A percentile compares a stretch with the other conserved stretches of the same genome.
Conservation (phyloP, 2,329 filamentous ascomycete species). For the Samsoniella hepiali region DNA sequence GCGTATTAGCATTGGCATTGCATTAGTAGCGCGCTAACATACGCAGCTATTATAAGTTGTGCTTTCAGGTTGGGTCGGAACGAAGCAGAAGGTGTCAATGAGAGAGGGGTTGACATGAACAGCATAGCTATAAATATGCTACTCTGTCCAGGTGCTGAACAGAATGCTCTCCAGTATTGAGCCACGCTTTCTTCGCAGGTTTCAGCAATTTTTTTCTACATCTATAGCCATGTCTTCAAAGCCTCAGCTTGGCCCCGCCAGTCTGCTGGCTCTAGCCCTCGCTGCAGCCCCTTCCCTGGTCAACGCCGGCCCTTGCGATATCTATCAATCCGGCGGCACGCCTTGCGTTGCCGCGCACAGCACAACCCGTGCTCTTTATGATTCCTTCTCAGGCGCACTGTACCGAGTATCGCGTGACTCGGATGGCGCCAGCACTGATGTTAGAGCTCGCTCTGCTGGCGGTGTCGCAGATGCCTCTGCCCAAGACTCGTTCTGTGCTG, state of each 20-base stretch:
- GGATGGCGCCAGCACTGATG: conserved; percentile 41
- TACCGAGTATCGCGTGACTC: conserved; percentile 59
- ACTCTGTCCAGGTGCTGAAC: background rate
- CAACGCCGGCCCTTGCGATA: conserved; percentile 55
- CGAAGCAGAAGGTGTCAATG: background rate
- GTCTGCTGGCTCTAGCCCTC: conserved; percentile 2
- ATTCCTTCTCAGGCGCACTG: conserved; percentile 47
- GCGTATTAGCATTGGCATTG: background rate
- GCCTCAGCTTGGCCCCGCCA: background rate
- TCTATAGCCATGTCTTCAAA: background rate
- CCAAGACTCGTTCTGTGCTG: conserved; percentile 59
- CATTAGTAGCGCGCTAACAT: background rate
- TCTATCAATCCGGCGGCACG: conserved; percentile 55
- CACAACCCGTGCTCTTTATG: conserved; percentile 61
- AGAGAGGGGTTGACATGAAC: background rate
- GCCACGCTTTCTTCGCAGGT: fast-evolving
- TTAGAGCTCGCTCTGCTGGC: conserved; percentile 52
- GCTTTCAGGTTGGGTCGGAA: background rate
- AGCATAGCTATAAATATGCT: background rate
- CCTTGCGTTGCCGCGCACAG: conserved; percentile 61
- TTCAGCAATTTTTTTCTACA: background rate
- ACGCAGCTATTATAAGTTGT: background rate
- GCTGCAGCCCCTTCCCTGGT: conserved; percentile 31
- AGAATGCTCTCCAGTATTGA: background rate
- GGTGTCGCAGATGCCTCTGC: conserved; percentile 59